Evolutionary conservation across 805 yeast genomes (phyloP).

Genomic region (Ogataea chonburiensis): DNA sequence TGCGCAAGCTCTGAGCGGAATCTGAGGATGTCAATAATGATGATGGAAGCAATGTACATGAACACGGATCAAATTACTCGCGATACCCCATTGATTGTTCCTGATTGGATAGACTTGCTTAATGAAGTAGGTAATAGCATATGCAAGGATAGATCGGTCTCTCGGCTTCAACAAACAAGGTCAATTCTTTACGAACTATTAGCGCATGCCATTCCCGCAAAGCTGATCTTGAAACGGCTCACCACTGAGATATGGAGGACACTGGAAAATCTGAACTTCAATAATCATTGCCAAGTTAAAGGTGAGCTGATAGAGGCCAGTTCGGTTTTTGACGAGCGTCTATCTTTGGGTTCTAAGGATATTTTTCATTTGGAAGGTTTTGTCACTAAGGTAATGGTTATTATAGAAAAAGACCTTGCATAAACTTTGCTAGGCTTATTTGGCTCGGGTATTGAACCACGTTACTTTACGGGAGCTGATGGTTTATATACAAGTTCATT

Average conservation of each 20-base stretch:
- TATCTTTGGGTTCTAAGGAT: conserved; percentile 81
- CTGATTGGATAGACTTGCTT: conserved; percentile 92
- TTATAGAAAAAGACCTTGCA: conserved; percentile 44
- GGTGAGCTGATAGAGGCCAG: conserved; percentile 55
- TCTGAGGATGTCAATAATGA: conserved; percentile 70
- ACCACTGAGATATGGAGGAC: conserved; percentile 35
- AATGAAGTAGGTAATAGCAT: conserved; percentile 60
- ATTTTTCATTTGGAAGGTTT: conserved; percentile 96
- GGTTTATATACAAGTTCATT: conserved; percentile 4
- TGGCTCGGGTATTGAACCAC: no score
- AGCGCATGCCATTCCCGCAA: conserved; percentile 92
- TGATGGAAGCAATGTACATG: conserved; percentile 79
- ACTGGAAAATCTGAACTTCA: conserved; percentile 22
- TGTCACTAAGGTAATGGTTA: conserved; percentile 83
- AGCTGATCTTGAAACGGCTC: conserved; percentile 67
- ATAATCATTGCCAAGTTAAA: conserved; percentile 32
- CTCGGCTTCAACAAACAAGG: conserved; percentile 58
- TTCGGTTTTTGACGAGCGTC: conserved; percentile 77
- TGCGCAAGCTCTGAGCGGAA: conserved; percentile 64
- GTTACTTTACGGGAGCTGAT: no score
- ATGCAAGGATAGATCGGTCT: conserved; percentile 60
- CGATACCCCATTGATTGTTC: conserved; percentile 54
- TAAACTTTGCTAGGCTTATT: no score
- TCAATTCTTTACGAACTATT: conserved; percentile 75
- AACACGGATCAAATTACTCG: conserved; percentile 53